Evolutionary conservation across 2,329 filamentous ascomycete species (phyloP), one percentile per base, ranked within the genome.

Genomic region (Ophiostoma sp.): DNA sequence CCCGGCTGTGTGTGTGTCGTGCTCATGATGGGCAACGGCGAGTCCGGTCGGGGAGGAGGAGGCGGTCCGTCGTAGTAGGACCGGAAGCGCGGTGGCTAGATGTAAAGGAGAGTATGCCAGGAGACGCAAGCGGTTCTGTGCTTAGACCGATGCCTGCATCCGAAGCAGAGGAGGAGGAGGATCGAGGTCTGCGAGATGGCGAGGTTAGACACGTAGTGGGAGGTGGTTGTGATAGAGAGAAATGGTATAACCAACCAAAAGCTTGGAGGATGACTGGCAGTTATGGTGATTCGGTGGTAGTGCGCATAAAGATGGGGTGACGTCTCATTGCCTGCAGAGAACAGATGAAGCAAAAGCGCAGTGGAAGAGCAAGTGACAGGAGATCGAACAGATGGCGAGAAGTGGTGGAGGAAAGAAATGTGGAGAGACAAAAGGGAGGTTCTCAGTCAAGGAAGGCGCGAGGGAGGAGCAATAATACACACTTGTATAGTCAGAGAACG

Each of bases 1-100:
- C 73, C 72, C 48, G 72, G 72, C 48, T 74, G 71, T 39, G 71
- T 67, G 3, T 74, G 68, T 48, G 74, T 66, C 48, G 69, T 48
- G 67, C 72, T 67, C 76, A 77, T 77, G 41, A 60, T n/a, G 8
- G 41, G 17, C 36, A 67, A 4, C 52, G 52, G 23, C 7, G 23
- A 11, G 23, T 27, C 4, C 20, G 23, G 10, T 10, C 4, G 52
- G n/a, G 20, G 20, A n/a, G 3, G 7, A 13, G 4, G 60, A 64
- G 20, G 31, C 3, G 60, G 60, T 35, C 17, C 17, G 60, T 35
- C 27, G 60, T 62, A 35, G 44, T 3, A n/a, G 44, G 6, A 23
- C 6, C 31, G 57, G 23, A 4, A 31, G 57, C 17, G 23, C 27
- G 57, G 27, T 62, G 57, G 27, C 57, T 62, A 35, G 23, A 57